phyloP scores from a whole-genome alignment of 257 asterid species.

The Euphrasia confusa region DNA sequence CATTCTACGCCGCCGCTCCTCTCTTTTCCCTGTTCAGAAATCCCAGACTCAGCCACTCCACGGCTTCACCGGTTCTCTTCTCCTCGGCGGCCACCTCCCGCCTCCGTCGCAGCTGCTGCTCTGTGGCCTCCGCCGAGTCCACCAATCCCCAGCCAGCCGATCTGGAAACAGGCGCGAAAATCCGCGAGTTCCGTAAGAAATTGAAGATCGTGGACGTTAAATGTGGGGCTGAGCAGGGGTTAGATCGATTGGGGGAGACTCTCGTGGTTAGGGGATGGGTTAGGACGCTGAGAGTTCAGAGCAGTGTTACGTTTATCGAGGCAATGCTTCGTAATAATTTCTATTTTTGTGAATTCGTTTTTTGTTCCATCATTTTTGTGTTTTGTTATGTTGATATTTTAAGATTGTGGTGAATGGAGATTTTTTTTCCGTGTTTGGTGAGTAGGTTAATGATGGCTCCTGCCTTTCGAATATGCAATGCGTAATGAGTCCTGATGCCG shows the following conservation, averaged over 20 bases:
- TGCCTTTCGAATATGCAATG: constrained; percentile 98
- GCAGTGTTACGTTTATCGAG: constrained; percentile 82
- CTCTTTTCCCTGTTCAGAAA: constrained; percentile 34
- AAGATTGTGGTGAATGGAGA: constrained; percentile 21
- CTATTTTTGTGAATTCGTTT: background rate
- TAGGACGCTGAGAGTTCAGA: constrained; percentile 80
- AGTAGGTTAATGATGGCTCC: constrained; percentile 93
- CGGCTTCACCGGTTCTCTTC: constrained; percentile 27
- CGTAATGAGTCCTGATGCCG: constrained; percentile 72
- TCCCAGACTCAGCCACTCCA: constrained; percentile 22
- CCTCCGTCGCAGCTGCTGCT: constrained; percentile 46
- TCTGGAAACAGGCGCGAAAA: constrained; percentile 34
- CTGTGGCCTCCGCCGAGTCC: constrained; percentile 47
- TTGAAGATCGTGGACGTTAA: constrained; percentile 70
- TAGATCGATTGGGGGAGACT: constrained; percentile 61
- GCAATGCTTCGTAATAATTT: constrained; percentile 28
- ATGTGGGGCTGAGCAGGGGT: constrained; percentile 71
- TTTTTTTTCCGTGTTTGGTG: constrained; percentile 20
- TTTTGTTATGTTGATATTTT: constrained; percentile 8
- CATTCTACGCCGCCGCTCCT: constrained; percentile 43
- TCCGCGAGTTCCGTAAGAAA: constrained; percentile 69
- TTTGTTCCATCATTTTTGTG: background rate
- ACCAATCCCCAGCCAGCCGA: constrained; percentile 41
- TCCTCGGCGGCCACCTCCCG: constrained; percentile 31
- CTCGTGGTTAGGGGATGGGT: constrained; percentile 91